Evolutionary conservation across 1,139 yeast species (phyloP), one percentile per base, ranked within the genome.

Genomic region (Diutina catenulata): DNA sequence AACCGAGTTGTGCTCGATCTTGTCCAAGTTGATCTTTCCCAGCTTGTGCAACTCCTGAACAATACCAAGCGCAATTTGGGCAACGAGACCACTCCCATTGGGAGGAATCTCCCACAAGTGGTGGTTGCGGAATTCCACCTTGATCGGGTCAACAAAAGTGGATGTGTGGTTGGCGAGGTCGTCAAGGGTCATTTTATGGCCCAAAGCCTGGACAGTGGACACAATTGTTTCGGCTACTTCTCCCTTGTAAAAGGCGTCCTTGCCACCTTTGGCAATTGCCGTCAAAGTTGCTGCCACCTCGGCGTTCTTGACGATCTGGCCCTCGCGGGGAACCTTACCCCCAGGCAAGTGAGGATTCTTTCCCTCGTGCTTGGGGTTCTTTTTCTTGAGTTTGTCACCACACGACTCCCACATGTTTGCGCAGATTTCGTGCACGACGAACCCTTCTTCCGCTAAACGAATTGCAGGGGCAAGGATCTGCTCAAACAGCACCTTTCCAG

Each of bases 101-200:
- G 94, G 93, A 6, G 94, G 91, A 43, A 80, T 77, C 51, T 80
- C 91, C 80, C 84, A 79, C 44, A 74, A 49, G 43, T 66, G 59
- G 36, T 54, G 51, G 41, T 70, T 68, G 22, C 63, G 69, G 42
- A 70, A 59, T 24, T 64, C 68, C 39, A 75, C 54, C 14, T 61
- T 57, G 22, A 80, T 70, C 2, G 91, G 86, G 1, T 75, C 77
- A 14, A 78, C 77, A 45, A 72, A 64, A 0, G 79, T 65, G 3
- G 87, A 71, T 0, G 64, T 56, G 52, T 81, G 91, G 13, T 47
- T 43, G 11, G 54, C 54, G 38, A 83, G 62, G 51, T 83, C 94
- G 3, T 71, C 69, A 29, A 57, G 51, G 0, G 70, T 57, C 48
- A 83, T 55, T 23, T 71, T 64, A 31, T 84, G 86, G 28, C 80